Evolutionary conservation across 2,329 filamentous ascomycete species (phyloP).

Genomic region (Microsporum canis): DNA sequence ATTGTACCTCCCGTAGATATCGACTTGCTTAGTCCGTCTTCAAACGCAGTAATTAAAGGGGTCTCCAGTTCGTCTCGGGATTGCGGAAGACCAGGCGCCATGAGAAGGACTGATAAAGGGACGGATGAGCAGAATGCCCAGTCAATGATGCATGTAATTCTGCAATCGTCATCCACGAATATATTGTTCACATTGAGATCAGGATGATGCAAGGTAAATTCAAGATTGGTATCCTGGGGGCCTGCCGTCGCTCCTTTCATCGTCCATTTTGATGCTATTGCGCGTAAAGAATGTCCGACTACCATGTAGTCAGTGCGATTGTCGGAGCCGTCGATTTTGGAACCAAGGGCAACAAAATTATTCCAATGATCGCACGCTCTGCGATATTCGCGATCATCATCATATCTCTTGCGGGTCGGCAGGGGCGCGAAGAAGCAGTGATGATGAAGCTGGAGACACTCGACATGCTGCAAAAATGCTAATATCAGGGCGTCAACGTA

Average conservation of each 20-base stretch:
- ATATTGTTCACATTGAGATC: slow-evolving; percentile 34
- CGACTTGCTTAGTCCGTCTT: slow-evolving; percentile 3
- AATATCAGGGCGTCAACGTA: slow-evolving; percentile 17
- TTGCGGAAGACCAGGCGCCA: slow-evolving; percentile 17
- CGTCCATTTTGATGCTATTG: slow-evolving; percentile 11
- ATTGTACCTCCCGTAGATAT: background rate
- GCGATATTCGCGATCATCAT: slow-evolving; percentile 11
- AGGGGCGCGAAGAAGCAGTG: slow-evolving; percentile 12
- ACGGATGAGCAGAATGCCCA: slow-evolving; percentile 18
- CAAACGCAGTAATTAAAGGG: slow-evolving; percentile 8
- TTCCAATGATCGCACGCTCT: slow-evolving; percentile 17
- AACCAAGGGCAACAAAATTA: slow-evolving; percentile 18
- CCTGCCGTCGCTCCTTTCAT: slow-evolving; percentile 1
- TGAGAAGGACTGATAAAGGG: slow-evolving; percentile 17
- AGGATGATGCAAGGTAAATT: slow-evolving; percentile 18
- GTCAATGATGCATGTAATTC: slow-evolving; percentile 25
- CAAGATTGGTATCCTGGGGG: slow-evolving; percentile 5
- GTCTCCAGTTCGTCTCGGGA: slow-evolving; percentile 14
- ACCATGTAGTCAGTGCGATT: slow-evolving; percentile 22
- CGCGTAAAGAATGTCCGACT: slow-evolving; percentile 14
- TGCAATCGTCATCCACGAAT: slow-evolving; percentile 24
- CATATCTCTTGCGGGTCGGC: slow-evolving; percentile 6
- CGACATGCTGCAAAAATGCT: slow-evolving; percentile 10
- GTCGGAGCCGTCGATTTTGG: slow-evolving; percentile 16
- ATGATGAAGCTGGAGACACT: slow-evolving; percentile 11